These are phyloP conservation scores for Lachnellula arida DNA, from an alignment of 2,329 filamentous ascomycete species.

Conservation along the genomic window DNA sequence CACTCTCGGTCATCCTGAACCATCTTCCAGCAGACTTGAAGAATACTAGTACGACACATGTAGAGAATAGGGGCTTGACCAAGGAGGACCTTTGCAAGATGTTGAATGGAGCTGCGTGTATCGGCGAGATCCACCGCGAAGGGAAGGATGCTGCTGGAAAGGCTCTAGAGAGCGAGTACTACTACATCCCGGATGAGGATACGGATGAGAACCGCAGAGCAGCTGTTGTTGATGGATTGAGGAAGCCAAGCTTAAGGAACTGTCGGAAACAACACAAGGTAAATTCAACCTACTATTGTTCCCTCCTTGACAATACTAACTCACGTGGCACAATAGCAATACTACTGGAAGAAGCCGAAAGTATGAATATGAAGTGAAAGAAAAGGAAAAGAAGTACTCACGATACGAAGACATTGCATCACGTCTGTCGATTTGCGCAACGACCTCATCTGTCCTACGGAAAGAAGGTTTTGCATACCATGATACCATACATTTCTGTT, in stretches of 20 bases:
- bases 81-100: conserved; percentile 63
- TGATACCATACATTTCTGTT: conserved; percentile 6
- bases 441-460: background rate
- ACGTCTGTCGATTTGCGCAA: background rate
- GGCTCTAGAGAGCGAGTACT: conserved; percentile 90
- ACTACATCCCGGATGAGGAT: conserved; percentile 88
- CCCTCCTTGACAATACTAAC: conserved; percentile 2
- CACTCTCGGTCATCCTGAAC: conserved; percentile 81
- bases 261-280: conserved; percentile 98
- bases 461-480: background rate
- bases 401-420: background rate
- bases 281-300: conserved; percentile 31
- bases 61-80: conserved; percentile 44
- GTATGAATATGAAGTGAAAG: no score
- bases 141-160: conserved; percentile 97
- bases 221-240: conserved; percentile 78
- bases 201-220: conserved; percentile 71
- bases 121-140: conserved; percentile 83
- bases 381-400: conserved; percentile 47
- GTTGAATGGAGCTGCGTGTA: conserved; percentile 69
- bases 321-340: conserved; percentile 47
- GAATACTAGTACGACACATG: conserved; percentile 29
- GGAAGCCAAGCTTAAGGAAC: conserved; percentile 82
- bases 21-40: conserved; percentile 70
- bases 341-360: conserved; percentile 61